Evolutionary conservation across 2,329 filamentous ascomycete genomes (phyloP).

Genomic region (Colletotrichum abscissum): DNA sequence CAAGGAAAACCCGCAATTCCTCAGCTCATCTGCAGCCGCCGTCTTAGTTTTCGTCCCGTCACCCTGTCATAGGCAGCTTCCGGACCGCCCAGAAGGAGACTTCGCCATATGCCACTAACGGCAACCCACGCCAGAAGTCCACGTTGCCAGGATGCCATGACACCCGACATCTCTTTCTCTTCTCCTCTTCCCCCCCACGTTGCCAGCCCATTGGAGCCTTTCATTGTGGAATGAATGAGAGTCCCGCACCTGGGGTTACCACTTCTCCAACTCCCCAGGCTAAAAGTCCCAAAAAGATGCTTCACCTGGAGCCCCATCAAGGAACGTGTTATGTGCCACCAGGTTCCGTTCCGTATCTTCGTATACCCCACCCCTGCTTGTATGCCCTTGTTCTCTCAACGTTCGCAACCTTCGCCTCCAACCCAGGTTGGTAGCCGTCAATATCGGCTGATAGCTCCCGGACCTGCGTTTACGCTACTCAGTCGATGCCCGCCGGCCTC

Average conservation of each 20-base stretch:
- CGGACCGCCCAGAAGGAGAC: not conserved
- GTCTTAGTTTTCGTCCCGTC: not conserved
- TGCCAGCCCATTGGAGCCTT: slow-evolving; percentile 22
- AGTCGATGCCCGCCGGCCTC: not conserved
- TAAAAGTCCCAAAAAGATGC: not conserved
- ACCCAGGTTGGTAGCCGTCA: slow-evolving; percentile 13
- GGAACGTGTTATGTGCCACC: slow-evolving; percentile 2
- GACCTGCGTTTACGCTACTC: slow-evolving; percentile 11
- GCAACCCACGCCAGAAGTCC: not conserved
- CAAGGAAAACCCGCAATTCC: slow-evolving; percentile 23
- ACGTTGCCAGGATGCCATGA: not conserved
- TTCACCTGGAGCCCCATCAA: not conserved
- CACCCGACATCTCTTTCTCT: not conserved
- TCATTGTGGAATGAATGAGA: not conserved
- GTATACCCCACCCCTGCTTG: not conserved
- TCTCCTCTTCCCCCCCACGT: slow-evolving; percentile 1
- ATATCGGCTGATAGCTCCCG: slow-evolving; percentile 27
- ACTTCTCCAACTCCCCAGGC: not conserved
- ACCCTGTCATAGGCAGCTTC: slow-evolving; percentile 8
- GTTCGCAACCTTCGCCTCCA: slow-evolving; percentile 4
- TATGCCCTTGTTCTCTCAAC: slow-evolving; percentile 1
- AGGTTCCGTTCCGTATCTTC: not conserved
- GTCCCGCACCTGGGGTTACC: not conserved
- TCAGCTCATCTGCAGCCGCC: slow-evolving; percentile 28
- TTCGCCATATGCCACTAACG: not conserved